A percentile compares a stretch with the other conserved stretches of the same genome.
Evolutionary conservation across 805 yeast genomes (phyloP).

Genomic region (Sugiyamaella boreocaroliniensis): DNA sequence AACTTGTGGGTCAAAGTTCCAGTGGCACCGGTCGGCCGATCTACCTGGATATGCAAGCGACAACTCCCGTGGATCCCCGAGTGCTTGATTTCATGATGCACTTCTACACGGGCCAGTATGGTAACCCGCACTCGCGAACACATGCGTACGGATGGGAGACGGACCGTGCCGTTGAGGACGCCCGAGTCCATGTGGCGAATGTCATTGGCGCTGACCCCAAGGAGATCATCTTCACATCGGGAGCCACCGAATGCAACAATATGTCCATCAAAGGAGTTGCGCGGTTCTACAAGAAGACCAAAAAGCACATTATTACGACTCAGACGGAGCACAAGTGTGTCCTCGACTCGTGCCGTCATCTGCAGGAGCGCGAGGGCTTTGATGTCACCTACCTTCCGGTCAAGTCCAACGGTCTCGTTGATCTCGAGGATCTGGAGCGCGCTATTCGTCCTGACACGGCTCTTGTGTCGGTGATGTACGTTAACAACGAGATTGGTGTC

Average conservation of each 20-base stretch:
- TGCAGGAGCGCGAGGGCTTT: constrained; percentile 87
- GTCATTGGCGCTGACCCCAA: constrained; percentile 91
- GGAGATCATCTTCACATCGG: constrained; percentile 93
- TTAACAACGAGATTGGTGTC: constrained; percentile 96
- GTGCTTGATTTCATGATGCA: constrained; percentile 49
- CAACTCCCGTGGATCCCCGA: constrained; percentile 96
- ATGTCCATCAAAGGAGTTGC: constrained; percentile 95
- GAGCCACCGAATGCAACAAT: constrained; percentile 97
- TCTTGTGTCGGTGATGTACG: constrained; percentile 91
- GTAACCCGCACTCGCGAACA: constrained; percentile 96
- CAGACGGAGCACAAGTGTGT: constrained; percentile 99
- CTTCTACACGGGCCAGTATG: constrained; percentile 74
- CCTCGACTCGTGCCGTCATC: constrained; percentile 88
- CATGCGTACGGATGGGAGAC: constrained; percentile 99
- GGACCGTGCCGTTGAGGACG: constrained; percentile 80
- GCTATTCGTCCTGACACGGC: constrained; percentile 88
- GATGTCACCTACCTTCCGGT: constrained; percentile 93
- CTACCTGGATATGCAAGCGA: constrained; percentile 95
- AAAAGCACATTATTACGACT: constrained; percentile 89
- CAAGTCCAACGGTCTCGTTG: constrained; percentile 67
- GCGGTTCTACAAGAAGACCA: constrained; percentile 80
- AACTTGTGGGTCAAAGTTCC: constrained; percentile 9
- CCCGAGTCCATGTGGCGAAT: constrained; percentile 74
- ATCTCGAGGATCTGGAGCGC: constrained; percentile 66
- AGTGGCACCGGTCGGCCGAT: constrained; percentile 57